phyloP scores from a whole-genome alignment of 176 grass and related monocot species.

The Rhipidocladum racemiflorum region DNA sequence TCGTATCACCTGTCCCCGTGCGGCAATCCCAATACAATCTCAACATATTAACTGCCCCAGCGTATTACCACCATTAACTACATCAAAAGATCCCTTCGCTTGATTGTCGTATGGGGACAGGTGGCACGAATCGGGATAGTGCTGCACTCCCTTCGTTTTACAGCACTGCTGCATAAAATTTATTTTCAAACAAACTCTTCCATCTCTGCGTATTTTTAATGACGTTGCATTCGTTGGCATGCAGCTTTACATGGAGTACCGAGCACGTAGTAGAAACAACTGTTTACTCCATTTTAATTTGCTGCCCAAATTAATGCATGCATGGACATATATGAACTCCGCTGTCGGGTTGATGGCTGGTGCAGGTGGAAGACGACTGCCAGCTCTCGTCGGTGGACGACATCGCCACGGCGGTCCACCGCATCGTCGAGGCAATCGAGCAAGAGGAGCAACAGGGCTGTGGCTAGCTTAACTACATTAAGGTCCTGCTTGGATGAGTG shows the following conservation, averaged over 20 bases:
- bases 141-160: too few species aligned
- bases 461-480: constrained; percentile 18
- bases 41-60: too few species aligned
- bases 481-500: too few species aligned
- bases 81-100: too few species aligned
- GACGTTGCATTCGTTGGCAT: neutral
- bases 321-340: neutral
- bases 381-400: constrained; percentile 55
- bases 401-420: constrained; percentile 59
- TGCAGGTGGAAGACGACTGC: constrained; percentile 79
- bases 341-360: neutral
- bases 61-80: too few species aligned
- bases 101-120: too few species aligned
- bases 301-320: neutral
- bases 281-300: constrained; percentile 9
- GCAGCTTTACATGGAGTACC: neutral
- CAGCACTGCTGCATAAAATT: too few species aligned
- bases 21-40: too few species aligned
- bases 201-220: neutral
- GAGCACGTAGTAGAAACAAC: neutral
- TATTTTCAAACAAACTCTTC: too few species aligned
- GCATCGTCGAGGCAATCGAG: constrained; percentile 45
- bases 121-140: too few species aligned
- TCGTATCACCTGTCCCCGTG: too few species aligned
- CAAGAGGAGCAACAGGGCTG: constrained; percentile 15